These are phyloP conservation scores for Ascochyta rabiei DNA, from an alignment of 2,329 filamentous ascomycete species.

Conservation along the genomic window DNA sequence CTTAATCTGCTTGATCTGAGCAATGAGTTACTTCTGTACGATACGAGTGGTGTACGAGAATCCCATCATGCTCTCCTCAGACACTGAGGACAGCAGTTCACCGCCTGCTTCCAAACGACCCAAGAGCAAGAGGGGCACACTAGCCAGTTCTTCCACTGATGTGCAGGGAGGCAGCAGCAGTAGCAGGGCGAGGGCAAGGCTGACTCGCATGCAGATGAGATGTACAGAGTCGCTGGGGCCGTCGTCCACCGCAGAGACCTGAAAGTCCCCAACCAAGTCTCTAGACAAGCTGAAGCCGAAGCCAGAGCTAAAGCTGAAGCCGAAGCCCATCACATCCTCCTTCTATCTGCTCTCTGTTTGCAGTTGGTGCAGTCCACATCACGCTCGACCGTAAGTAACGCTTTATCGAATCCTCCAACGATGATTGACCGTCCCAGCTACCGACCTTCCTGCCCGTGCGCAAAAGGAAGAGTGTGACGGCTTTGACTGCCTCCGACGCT, in stretches of 20 bases:
- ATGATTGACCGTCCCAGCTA: constrained; percentile 31
- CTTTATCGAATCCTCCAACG: constrained; percentile 46
- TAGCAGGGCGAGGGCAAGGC: constrained; percentile 20
- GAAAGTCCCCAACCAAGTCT: constrained; percentile 41
- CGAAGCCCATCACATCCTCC: constrained; percentile 57
- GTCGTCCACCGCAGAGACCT: constrained; percentile 17
- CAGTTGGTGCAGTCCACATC: constrained; percentile 48
- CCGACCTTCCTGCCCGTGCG: constrained; percentile 37
- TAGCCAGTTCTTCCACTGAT: constrained; percentile 29
- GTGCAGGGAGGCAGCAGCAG: constrained; percentile 14
- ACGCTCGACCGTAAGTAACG: constrained; percentile 49
- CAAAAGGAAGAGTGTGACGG: constrained; percentile 33
- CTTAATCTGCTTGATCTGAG: constrained; percentile 28
- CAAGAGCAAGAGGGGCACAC: constrained; percentile 39
- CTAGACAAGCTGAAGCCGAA: constrained; percentile 45
- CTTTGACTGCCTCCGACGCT: constrained; percentile 17
- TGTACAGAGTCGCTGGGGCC: constrained; percentile 31
- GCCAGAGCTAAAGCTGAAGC: constrained; percentile 28
- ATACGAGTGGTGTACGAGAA: constrained; percentile 46
- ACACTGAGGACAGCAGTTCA: constrained; percentile 37
- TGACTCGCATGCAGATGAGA: constrained; percentile 26
- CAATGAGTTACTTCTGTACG: no score
- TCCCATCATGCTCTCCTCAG: constrained; percentile 46
- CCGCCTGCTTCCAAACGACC: constrained; percentile 42
- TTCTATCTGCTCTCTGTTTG: constrained; percentile 52